Evolutionary conservation across 2,329 filamentous ascomycete genomes (phyloP).

Genomic region (Paraphoma sp.): DNA sequence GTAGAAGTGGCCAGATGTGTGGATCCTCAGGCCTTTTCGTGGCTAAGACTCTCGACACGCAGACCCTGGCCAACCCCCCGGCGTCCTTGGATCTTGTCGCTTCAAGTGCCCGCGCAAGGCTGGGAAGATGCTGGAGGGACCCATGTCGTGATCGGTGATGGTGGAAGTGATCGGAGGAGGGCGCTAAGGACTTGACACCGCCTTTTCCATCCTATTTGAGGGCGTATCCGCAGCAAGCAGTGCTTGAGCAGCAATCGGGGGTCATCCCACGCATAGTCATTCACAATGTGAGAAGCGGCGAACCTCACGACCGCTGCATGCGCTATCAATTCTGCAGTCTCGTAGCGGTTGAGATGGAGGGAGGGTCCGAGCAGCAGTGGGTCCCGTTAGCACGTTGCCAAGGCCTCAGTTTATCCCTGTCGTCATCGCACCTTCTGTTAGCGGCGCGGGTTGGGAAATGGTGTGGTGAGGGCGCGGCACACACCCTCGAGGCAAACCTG

Average conservation of each 20-base stretch:
- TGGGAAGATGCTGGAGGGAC: slow-evolving; percentile 3
- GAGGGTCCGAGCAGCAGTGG: neutral
- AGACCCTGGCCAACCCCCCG: neutral
- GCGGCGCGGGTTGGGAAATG: slow-evolving; percentile 4
- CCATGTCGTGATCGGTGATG: slow-evolving; percentile 1
- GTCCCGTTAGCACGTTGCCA: slow-evolving; percentile 1
- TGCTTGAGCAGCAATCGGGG: neutral
- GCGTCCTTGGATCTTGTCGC: neutral
- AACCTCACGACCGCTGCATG: slow-evolving; percentile 2
- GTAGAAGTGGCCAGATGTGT: neutral
- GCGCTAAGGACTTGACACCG: slow-evolving; percentile 8
- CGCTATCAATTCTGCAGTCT: slow-evolving; percentile 2
- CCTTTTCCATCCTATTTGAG: no score
- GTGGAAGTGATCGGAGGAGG: slow-evolving; percentile 6
- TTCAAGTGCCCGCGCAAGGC: neutral
- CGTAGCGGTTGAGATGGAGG: neutral
- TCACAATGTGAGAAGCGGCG: neutral
- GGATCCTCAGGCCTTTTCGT: neutral
- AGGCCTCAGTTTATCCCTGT: slow-evolving; percentile 5
- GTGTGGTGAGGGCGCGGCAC: slow-evolving; percentile 11
- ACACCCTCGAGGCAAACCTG: slow-evolving; percentile 7
- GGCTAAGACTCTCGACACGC: neutral
- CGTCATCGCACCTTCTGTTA: slow-evolving; percentile 15
- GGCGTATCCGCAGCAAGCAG: no score
- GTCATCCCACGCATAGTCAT: no score